Percentiles rank a stretch among this genome's conserved stretches.
phyloP scores from a whole-genome alignment of 2,329 filamentous ascomycete genomes.

The Fusarium sarcochroum region DNA sequence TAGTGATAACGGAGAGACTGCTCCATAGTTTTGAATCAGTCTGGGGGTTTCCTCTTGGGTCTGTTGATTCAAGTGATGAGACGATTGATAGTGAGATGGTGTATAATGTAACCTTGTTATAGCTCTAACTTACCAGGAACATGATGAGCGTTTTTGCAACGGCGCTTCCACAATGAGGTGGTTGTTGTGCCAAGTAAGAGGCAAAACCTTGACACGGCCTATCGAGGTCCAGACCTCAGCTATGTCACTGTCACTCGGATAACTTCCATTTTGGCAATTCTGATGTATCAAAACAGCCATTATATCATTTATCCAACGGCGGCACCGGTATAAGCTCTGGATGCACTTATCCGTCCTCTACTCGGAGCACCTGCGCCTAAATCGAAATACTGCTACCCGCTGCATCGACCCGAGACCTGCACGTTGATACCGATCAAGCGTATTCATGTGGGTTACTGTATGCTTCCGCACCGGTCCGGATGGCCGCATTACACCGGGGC shows the following conservation, averaged over 20 bases:
- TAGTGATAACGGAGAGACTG: conserved; percentile 24
- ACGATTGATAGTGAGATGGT: conserved; percentile 13
- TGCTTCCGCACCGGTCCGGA: conserved; percentile 14
- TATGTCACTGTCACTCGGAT: conserved; percentile 1
- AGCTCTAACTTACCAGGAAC: conserved; percentile 4
- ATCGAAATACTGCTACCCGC: conserved; percentile 10
- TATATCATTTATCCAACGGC: conserved; percentile 9
- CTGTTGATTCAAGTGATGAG: conserved; percentile 20
- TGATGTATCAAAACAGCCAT: conserved; percentile 21
- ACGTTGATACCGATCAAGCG: conserved; percentile 32
- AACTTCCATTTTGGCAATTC: conserved; percentile 12
- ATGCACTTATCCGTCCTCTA: conserved; percentile 24
- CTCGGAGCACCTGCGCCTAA: conserved; percentile 5
- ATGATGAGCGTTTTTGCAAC: conserved; percentile 1
- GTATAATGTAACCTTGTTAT: conserved; percentile 19
- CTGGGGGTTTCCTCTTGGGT: not conserved
- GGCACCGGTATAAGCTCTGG: conserved; percentile 4
- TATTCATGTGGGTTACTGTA: conserved; percentile 6
- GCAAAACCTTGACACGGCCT: conserved; percentile 1
- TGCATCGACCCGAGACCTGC: conserved; percentile 34
- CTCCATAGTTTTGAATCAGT: conserved; percentile 20
- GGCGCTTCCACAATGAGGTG: not conserved
- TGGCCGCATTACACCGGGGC: conserved; percentile 25
- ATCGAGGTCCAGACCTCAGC: not conserved
- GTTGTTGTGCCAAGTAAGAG: not conserved